Conservation (phyloP, 129 eudicot genomes). For the Lonicera japonica region DNA sequence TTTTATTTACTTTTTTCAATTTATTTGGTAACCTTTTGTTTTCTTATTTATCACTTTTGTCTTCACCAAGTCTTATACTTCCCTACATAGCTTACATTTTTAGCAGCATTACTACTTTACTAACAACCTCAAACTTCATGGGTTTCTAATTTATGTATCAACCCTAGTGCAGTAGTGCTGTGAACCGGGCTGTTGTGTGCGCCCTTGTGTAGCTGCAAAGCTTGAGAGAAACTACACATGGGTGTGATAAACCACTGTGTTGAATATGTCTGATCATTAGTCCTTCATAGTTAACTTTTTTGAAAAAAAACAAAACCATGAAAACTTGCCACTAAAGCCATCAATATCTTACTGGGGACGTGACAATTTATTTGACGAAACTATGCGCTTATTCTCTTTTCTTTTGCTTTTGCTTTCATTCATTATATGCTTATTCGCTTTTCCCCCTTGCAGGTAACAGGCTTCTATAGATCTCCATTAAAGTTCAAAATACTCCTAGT, state of each 20-base stretch:
- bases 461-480: neutral
- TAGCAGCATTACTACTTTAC: conserved; percentile 5
- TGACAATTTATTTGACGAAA: no score
- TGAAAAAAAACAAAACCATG: no score
- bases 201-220: no score
- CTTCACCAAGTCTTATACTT: neutral
- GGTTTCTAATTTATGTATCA: no score
- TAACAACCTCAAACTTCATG: neutral
- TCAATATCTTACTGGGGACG: no score
- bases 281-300: no score
- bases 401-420: neutral
- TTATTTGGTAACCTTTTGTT: neutral
- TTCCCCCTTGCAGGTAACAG: neutral
- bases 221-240: no score
- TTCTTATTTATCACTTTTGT: neutral
- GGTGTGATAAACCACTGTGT: no score
- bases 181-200: no score
- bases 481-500: neutral
- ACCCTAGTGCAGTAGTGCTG: no score
- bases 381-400: neutral
- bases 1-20: neutral
- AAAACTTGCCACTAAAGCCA: no score
- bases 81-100: neutral
- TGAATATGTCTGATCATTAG: no score
- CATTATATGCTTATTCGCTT: neutral